Percentiles rank a stretch among this genome's conserved stretches.
These are phyloP conservation scores for Diaporthe velutina DNA, from an alignment of 2,329 filamentous ascomycete genomes.

Conservation along the genomic window DNA sequence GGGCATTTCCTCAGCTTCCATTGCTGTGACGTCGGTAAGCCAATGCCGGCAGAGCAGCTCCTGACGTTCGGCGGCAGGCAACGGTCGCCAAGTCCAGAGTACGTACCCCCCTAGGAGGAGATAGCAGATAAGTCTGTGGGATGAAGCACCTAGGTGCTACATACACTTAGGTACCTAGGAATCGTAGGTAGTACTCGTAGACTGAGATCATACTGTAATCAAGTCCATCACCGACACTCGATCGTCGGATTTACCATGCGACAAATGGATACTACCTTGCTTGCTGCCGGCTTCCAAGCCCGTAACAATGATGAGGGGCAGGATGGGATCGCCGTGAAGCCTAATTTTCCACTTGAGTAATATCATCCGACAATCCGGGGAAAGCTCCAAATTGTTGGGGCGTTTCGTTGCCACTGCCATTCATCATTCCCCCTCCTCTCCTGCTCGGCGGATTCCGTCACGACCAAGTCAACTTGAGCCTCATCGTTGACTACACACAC, in stretches of 20 bases:
- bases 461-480: not conserved
- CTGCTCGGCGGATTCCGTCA: no score
- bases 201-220: not conserved
- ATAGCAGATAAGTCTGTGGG: not conserved
- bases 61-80: not conserved
- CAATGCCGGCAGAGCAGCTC: not conserved
- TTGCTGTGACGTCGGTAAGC: slow-evolving; percentile 6
- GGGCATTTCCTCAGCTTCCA: not conserved
- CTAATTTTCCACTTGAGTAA: not conserved
- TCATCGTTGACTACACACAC: not conserved
- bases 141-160: not conserved
- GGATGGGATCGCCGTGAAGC: not conserved
- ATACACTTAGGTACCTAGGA: not conserved
- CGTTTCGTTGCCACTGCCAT: slow-evolving; percentile 16
- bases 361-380: slow-evolving; percentile 19
- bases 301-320: not conserved
- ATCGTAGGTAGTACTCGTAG: not conserved
- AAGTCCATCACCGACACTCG: not conserved
- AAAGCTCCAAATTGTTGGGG: slow-evolving; percentile 30
- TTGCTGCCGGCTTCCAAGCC: not conserved
- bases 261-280: not conserved
- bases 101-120: not conserved
- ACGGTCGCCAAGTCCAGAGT: not conserved
- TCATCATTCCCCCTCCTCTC: not conserved
- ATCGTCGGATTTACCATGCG: not conserved